Evolutionary conservation across 305 asterid species (phyloP).

Genomic region (Fraxinus sp.): DNA sequence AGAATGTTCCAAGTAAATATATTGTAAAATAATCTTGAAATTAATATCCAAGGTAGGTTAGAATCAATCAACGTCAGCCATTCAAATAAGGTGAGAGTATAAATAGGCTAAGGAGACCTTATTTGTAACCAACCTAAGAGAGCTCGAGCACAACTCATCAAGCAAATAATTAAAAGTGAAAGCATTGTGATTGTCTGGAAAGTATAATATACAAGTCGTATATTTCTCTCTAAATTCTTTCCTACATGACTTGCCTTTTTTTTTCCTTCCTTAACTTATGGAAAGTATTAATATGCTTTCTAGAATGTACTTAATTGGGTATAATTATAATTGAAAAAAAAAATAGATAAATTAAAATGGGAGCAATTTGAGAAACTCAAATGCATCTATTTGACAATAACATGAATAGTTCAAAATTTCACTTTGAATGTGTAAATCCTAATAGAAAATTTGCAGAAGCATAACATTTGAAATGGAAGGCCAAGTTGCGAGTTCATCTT

Average conservation of each 20-base stretch:
- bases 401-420: not conserved
- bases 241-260: too few relatives aligned
- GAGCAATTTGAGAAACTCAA: not conserved
- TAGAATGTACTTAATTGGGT: not conserved
- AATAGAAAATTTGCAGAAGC: not conserved
- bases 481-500: not conserved
- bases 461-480: not conserved
- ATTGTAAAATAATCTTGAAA: not conserved
- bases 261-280: too few relatives aligned
- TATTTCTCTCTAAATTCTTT: too few relatives aligned
- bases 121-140: not conserved
- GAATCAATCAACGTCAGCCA: not conserved
- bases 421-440: not conserved
- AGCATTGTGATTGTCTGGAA: too few relatives aligned
- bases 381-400: not conserved
- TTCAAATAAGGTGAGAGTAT: not conserved
- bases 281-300: not conserved
- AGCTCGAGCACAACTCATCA: not conserved
- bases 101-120: not conserved
- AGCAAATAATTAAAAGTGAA: too few relatives aligned
- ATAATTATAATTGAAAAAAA: not conserved
- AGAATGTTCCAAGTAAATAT: too few relatives aligned
- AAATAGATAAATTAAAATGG: not conserved
- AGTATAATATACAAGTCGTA: too few relatives aligned
- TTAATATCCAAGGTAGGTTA: not conserved